Evolutionary conservation across 768 basidiomycete genomes (phyloP).

Genomic region (Termitomyces titanicus): DNA sequence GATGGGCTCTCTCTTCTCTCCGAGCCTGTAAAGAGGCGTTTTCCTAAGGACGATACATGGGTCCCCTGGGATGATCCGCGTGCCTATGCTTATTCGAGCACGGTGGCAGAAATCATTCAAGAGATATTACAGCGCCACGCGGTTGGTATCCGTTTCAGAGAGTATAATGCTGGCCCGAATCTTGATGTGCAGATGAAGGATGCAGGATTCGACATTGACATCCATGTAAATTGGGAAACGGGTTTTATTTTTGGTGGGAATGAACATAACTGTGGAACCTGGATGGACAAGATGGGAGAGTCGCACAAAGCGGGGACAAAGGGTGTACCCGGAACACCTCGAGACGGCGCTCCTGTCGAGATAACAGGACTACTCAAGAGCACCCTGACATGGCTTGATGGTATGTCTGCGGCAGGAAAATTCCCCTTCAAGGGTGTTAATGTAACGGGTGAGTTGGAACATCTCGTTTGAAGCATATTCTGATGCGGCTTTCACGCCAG

Average conservation of each 20-base stretch:
- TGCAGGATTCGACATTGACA: conserved; percentile 89
- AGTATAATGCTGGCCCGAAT: conserved; percentile 94
- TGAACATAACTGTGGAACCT: conserved; percentile 83
- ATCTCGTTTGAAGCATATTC: not conserved
- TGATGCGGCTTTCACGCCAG: conserved; percentile 34
- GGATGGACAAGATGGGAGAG: conserved; percentile 99
- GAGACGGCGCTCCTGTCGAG: conserved; percentile 95
- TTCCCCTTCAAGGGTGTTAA: conserved; percentile 93
- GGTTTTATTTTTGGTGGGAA: conserved; percentile 90
- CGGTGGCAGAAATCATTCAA: conserved; percentile 92
- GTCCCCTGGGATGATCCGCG: conserved; percentile 83
- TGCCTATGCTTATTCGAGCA: conserved; percentile 80
- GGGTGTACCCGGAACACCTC: conserved; percentile 92
- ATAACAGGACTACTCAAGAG: conserved; percentile 94
- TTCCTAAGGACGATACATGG: conserved; percentile 93
- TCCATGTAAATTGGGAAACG: conserved; percentile 94
- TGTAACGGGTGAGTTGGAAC: conserved; percentile 57
- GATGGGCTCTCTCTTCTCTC: conserved; percentile 78
- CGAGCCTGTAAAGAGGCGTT: conserved; percentile 86
- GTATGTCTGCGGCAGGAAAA: conserved; percentile 55
- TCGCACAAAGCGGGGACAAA: conserved; percentile 89
- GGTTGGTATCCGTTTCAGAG: conserved; percentile 87
- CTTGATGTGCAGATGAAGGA: conserved; percentile 97
- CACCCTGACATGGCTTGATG: conserved; percentile 84
- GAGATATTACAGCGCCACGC: conserved; percentile 95